Percentiles rank a stretch among this genome's conserved stretches.
Evolutionary conservation across 495 filamentous ascomycete species (phyloP).

Genomic region (Extremus antarcticus): DNA sequence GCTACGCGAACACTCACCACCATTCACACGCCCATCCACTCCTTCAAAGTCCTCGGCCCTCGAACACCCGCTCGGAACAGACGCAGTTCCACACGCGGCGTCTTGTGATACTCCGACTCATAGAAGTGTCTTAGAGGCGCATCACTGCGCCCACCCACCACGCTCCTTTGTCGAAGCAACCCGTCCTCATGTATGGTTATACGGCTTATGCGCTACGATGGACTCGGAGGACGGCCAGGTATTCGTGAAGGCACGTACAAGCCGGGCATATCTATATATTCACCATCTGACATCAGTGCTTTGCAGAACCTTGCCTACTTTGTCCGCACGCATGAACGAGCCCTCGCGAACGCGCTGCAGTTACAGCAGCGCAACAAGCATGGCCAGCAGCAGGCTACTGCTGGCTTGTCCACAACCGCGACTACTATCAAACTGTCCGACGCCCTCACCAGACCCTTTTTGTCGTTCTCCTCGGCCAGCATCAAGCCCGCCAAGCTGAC

Average conservation of each 20-base stretch:
- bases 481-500: constrained; percentile 84
- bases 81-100: not conserved
- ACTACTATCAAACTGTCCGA: constrained; percentile 64
- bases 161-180: not conserved
- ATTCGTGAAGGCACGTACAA: constrained; percentile 15
- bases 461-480: constrained; percentile 72
- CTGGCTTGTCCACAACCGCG: constrained; percentile 46
- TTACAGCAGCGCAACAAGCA: constrained; percentile 58
- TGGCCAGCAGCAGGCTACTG: constrained; percentile 31
- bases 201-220: constrained; percentile 15
- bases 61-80: not conserved
- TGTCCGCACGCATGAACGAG: constrained; percentile 94
- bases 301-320: constrained; percentile 84
- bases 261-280: not conserved
- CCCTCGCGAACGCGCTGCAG: constrained; percentile 89
- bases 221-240: constrained; percentile 20
- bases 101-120: not conserved
- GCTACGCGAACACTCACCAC: not conserved
- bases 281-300: not conserved
- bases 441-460: constrained; percentile 71
- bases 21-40: not conserved
- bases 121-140: not conserved
- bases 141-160: not conserved
- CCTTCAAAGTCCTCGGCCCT: not conserved
- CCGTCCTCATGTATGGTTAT: constrained; percentile 10